Evolutionary conservation across 768 basidiomycete species (phyloP), one percentile per base, ranked within the genome.

Genomic region (Imleria badia): DNA sequence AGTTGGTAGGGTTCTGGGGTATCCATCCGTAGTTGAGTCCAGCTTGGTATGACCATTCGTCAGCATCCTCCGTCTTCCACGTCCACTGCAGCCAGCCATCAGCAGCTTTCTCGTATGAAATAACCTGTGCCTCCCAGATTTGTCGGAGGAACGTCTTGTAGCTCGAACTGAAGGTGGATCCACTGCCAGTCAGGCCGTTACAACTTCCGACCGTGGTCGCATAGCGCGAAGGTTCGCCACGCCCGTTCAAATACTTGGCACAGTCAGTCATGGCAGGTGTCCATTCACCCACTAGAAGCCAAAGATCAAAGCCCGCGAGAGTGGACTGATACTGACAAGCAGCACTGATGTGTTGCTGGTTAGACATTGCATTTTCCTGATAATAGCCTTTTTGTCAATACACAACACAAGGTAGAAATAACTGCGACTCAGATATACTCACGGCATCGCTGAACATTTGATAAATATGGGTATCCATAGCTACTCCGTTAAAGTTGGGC

Each of bases 261-360:
- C 90, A 91, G 63, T 91, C 91, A 8, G 82, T 92, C 48, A 79
- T 72, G 3, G 87, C 88, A 3, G 89, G 81, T 1, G 88, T 84
- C 86, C 90, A 97, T 73, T 97, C 94, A 39, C 94, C 93, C 23
- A 94, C 91, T 41, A 94, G 76, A 15, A 83, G 78, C 93, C 91
- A 93, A 26, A 94, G 78, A 36, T 81, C 77, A 60, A 83, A 85
- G 19, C 64, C 60, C 0, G 79, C 66, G 7, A 92, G 76, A 1
- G 73, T 62, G 11, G 74, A 70, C 13, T 72, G 75, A 35, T 73
- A 67, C 45, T 59, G 59, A 62, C 91, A 93, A 5, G 85, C 87
- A 3, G 76, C 64, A 45, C 71, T 57, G 38, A 91, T 87, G 61
- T 91, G 89, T 47, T 85, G 70, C 26, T 74, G 62, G 48, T 81